These are phyloP conservation scores for Onygena corvina DNA, from an alignment of 2,329 filamentous ascomycete genomes.

Conservation along the genomic window DNA sequence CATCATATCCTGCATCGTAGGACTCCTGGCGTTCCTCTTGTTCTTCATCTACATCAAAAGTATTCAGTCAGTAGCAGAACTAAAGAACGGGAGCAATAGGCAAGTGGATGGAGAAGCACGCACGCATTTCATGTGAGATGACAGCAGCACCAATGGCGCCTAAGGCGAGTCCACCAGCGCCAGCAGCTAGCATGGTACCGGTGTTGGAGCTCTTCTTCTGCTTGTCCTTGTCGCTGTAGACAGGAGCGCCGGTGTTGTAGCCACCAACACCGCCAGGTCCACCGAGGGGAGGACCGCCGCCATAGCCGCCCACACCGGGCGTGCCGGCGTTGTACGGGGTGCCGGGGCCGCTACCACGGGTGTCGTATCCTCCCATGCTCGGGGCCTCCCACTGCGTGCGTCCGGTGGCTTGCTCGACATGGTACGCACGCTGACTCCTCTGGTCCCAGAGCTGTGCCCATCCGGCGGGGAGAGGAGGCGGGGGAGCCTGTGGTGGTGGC, in stretches of 20 bases:
- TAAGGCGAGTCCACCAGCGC: slow-evolving; percentile 46
- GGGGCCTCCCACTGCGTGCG: slow-evolving; percentile 40
- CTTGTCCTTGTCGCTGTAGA: slow-evolving; percentile 16
- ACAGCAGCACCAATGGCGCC: slow-evolving; percentile 48
- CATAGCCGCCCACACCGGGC: background rate
- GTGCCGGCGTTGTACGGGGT: slow-evolving; percentile 43
- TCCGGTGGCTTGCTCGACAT: slow-evolving; percentile 38
- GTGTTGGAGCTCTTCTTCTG: slow-evolving; percentile 35
- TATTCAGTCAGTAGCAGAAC: too few species aligned
- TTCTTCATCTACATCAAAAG: too few species aligned
- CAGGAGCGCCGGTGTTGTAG: background rate
- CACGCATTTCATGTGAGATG: slow-evolving; percentile 46
- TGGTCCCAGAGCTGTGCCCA: slow-evolving; percentile 39
- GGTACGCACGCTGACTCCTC: slow-evolving; percentile 37
- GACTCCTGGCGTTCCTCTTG: too few species aligned
- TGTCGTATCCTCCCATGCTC: slow-evolving; percentile 48
- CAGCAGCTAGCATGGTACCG: slow-evolving; percentile 44
- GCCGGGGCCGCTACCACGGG: slow-evolving; percentile 41
- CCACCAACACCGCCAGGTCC: background rate
- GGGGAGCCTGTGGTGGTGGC: slow-evolving; percentile 25
- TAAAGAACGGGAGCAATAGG: too few species aligned
- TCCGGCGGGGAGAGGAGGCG: slow-evolving; percentile 31
- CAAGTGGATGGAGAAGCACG: too few species aligned
- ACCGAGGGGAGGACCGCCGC: background rate
- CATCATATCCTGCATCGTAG: too few species aligned